Conservation (phyloP, 306 rosid species). For the Boehmeria nivea region DNA sequence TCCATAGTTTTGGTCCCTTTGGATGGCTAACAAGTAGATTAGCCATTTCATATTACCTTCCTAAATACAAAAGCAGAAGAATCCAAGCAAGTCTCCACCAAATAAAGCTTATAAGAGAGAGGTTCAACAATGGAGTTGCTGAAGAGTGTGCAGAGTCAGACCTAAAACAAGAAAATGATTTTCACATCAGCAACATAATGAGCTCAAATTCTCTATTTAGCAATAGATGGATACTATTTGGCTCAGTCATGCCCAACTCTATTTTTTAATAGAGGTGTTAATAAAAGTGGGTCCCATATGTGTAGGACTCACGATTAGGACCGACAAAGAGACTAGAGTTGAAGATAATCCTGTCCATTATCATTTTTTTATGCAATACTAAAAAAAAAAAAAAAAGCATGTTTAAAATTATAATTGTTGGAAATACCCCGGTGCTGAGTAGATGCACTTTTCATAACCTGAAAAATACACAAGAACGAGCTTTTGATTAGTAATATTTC, state of each 20-base stretch:
- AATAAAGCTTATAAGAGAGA: constrained; percentile 6
- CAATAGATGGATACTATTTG: no score
- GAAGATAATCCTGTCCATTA: no score
- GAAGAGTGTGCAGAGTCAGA: constrained; percentile 43
- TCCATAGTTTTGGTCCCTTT: constrained; percentile 12
- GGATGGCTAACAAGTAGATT: background rate
- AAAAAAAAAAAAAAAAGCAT: background rate
- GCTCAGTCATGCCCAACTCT: no score
- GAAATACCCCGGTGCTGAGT: constrained; percentile 58
- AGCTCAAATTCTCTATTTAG: no score
- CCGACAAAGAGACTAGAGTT: no score
- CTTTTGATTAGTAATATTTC: no score
- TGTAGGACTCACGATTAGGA: no score
- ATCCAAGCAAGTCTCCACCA: constrained; percentile 38
- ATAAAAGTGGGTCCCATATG: no score
- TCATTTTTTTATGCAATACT: no score
- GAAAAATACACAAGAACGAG: constrained; percentile 14
- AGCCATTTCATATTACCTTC: constrained; percentile 35
- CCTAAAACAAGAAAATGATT: constrained; percentile 28
- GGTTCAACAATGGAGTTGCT: constrained; percentile 32
- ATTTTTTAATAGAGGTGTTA: no score
- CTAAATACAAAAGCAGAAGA: constrained; percentile 39
- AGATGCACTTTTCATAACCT: constrained; percentile 80
- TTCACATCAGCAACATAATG: no score
- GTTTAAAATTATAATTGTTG: background rate